Conservation (phyloP, 306 rosid species). For the Medicago ruthenica region DNA sequence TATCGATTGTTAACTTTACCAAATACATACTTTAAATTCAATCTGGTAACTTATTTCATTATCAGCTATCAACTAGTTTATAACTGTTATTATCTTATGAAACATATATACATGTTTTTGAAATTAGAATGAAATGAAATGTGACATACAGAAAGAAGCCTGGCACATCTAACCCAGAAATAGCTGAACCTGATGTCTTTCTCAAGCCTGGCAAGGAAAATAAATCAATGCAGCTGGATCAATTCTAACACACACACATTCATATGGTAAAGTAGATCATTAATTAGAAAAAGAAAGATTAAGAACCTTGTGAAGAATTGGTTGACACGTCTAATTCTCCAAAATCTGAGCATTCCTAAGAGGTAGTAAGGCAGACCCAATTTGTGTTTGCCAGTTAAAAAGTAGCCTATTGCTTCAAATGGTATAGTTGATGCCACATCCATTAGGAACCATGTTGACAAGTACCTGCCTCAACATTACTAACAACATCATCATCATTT, state of each 20-base stretch:
- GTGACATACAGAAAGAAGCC: constrained; percentile 75
- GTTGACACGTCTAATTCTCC: constrained; percentile 83
- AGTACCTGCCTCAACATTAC: constrained; percentile 57
- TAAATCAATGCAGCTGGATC: constrained; percentile 10
- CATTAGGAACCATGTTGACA: constrained; percentile 91
- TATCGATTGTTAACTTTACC: too few relatives aligned
- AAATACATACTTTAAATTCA: too few relatives aligned
- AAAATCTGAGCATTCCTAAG: constrained; percentile 81
- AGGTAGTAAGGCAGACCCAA: constrained; percentile 60
- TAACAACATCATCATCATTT: background rate
- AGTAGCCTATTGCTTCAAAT: constrained; percentile 58
- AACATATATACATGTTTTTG: too few relatives aligned
- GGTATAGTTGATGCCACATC: constrained; percentile 92
- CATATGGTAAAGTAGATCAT: background rate
- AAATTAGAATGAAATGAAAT: background rate
- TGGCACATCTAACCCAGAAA: constrained; percentile 81
- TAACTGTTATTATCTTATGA: too few relatives aligned
- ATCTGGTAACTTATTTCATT: too few relatives aligned
- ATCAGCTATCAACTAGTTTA: too few relatives aligned
- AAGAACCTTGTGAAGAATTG: constrained; percentile 81
- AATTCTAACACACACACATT: background rate
- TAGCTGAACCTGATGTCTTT: constrained; percentile 96
- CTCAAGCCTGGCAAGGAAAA: constrained; percentile 75
- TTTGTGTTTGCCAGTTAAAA: constrained; percentile 64
- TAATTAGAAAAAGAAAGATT: background rate